Evolutionary conservation across 257 asterid species (phyloP), one percentile per base, ranked within the genome.

Genomic region (Avicennia marina): DNA sequence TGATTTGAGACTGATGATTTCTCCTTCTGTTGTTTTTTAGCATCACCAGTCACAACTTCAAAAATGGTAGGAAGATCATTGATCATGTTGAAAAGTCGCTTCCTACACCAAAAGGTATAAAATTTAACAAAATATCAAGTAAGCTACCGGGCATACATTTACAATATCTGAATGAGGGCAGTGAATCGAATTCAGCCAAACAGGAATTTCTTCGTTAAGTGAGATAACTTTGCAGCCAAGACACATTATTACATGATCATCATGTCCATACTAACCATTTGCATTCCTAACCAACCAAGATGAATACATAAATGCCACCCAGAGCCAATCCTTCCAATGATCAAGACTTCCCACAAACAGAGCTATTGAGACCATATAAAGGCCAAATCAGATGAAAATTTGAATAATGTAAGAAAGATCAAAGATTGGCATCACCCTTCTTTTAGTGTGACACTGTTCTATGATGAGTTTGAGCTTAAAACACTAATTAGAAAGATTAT

Each of bases 21-120:
- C 67, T 86, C 95, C 48, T 75, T 81, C 66, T 67, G 75, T 55
- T 76, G 89, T 60, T 68, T 83, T 75, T 81, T 76, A 21, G 80
- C 76, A 42, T 77, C 85, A 53, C 93, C 93, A 38, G 81, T 68
- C 66, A 89, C 86, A 39, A 81, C 80, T 77, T 89, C 95, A 75
- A 66, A 84, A 17, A 89, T 72, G 2, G 97, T 79, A 19, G 95
- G 95, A 26, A 83, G 78, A 36, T 80, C 89, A 64, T 81, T 86
- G 65, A 86, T 80, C 95, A 83, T 66, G 80, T 68, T 71, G 73
- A 86, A 89, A 36, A 89, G 94, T 43, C 81, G 78, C 58, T 77
- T 74, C 93, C 97, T 89, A 82, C n/a, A n/a, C n/a, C n/a, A 71
- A 50, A 56, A 63, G 63, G 29, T 13, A 15, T 43, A 16, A 1